These are phyloP conservation scores for Syzygium oleosum DNA, from an alignment of 345 rosid species.

Conservation along the genomic window DNA sequence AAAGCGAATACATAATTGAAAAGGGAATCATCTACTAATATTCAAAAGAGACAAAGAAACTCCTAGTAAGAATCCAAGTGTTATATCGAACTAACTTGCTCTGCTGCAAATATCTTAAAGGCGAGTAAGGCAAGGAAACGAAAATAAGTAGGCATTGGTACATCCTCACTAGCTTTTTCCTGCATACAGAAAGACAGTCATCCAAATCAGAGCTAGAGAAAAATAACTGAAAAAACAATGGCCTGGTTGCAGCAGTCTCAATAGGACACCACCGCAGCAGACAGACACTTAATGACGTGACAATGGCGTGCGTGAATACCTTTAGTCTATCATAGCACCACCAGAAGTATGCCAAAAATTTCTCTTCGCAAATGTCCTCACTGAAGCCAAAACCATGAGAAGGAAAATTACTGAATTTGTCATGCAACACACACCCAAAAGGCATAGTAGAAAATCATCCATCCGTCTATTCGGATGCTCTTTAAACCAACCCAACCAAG, in stretches of 20 bases:
- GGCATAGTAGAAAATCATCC: not conserved
- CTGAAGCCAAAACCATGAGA: conserved; percentile 37
- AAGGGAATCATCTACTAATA: not conserved
- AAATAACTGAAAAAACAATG: not conserved
- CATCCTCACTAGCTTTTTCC: conserved; percentile 60
- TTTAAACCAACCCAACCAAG: not conserved
- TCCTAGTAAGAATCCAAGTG: not conserved
- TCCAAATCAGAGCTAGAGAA: not conserved
- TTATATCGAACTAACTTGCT: conserved; percentile 48
- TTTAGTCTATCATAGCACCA: conserved; percentile 86
- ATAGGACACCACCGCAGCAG: not conserved
- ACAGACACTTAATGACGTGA: not conserved
- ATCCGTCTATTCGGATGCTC: not conserved
- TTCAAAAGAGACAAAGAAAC: not conserved
- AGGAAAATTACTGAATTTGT: not conserved
- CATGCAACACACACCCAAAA: not conserved
- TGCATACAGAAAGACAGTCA: conserved; percentile 17
- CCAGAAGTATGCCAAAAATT: conserved; percentile 91
- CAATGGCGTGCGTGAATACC: conserved; percentile 20
- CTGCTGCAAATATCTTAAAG: conserved; percentile 77
- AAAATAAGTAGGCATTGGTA: conserved; percentile 91
- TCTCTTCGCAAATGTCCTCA: conserved; percentile 70
- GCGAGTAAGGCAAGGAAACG: conserved; percentile 88
- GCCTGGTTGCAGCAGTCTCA: not conserved
- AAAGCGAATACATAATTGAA: not conserved